Evolutionary conservation across 2,329 filamentous ascomycete genomes (phyloP).

Genomic region (Chaetomium sp.): DNA sequence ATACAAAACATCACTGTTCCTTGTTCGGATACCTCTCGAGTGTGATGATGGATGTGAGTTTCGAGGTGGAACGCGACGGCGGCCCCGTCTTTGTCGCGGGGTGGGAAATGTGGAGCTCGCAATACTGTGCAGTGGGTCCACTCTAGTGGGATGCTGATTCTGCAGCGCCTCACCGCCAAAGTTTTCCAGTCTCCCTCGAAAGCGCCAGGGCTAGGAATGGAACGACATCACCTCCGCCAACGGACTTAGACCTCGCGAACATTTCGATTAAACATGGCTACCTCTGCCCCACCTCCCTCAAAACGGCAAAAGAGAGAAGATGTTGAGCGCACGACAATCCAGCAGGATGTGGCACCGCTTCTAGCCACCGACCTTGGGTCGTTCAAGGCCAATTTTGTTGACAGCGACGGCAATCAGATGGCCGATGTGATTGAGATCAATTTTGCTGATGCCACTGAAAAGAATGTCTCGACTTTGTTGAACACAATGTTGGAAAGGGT

Average conservation of each 20-base stretch:
- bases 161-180: conserved; percentile 25
- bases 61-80: too few species aligned
- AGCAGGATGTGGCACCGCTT: conserved; percentile 67
- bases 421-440: conserved; percentile 66
- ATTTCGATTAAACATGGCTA: conserved; percentile 25
- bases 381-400: conserved; percentile 80
- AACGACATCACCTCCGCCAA: too few species aligned
- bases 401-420: conserved; percentile 68
- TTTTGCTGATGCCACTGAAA: conserved; percentile 76
- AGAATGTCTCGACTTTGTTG: conserved; percentile 79
- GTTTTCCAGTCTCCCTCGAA: conserved; percentile 17
- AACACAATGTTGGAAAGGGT: conserved; percentile 78
- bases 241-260: too few species aligned
- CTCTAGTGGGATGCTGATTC: conserved; percentile 10
- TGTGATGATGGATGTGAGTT: too few species aligned
- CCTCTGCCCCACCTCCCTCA: conserved; percentile 31
- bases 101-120: too few species aligned
- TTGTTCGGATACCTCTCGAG: too few species aligned
- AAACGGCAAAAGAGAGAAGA: conserved; percentile 79
- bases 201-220: neutral
- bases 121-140: neutral
- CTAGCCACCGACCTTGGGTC: conserved; percentile 65
- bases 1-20: too few species aligned
- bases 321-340: conserved; percentile 62
- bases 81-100: too few species aligned